These are phyloP conservation scores for Lachnellula cervina DNA, from an alignment of 2,329 filamentous ascomycete species.

Conservation along the genomic window DNA sequence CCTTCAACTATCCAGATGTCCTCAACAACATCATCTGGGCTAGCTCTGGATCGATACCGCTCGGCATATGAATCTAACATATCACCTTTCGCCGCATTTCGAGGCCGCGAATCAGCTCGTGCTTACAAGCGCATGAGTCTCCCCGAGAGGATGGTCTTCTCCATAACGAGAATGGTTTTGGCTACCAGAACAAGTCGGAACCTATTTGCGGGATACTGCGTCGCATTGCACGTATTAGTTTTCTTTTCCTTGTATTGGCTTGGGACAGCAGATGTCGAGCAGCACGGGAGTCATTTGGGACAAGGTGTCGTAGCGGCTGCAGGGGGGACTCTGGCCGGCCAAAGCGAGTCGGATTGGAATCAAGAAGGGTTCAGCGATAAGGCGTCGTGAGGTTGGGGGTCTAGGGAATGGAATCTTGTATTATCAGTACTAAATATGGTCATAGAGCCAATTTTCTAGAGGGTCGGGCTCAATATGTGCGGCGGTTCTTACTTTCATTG, in stretches of 20 bases:
- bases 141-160: slow-evolving; percentile 85
- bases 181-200: slow-evolving; percentile 88
- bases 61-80: slow-evolving; percentile 93
- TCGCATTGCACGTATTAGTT: slow-evolving; percentile 81
- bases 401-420: slow-evolving; percentile 17
- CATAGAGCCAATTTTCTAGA: background rate
- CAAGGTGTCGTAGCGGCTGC: slow-evolving; percentile 40
- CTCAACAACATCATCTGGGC: slow-evolving; percentile 55
- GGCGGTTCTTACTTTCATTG: background rate
- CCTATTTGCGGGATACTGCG: slow-evolving; percentile 86
- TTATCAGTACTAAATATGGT: slow-evolving; percentile 8
- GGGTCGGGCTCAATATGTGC: background rate
- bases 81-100: slow-evolving; percentile 91
- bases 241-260: slow-evolving; percentile 85
- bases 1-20: slow-evolving; percentile 63
- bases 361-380: slow-evolving; percentile 42
- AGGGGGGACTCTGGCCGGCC: slow-evolving; percentile 35
- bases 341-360: slow-evolving; percentile 47
- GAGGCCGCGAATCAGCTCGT: slow-evolving; percentile 84
- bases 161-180: slow-evolving; percentile 83
- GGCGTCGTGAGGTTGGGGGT: slow-evolving; percentile 15
- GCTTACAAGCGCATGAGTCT: slow-evolving; percentile 92
- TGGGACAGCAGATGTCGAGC: slow-evolving; percentile 63
- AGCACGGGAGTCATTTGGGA: slow-evolving; percentile 27
- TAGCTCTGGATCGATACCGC: slow-evolving; percentile 77